These are phyloP conservation scores for Ogataea populi-albae DNA, from an alignment of 805 yeast genomes.

Conservation along the genomic window DNA sequence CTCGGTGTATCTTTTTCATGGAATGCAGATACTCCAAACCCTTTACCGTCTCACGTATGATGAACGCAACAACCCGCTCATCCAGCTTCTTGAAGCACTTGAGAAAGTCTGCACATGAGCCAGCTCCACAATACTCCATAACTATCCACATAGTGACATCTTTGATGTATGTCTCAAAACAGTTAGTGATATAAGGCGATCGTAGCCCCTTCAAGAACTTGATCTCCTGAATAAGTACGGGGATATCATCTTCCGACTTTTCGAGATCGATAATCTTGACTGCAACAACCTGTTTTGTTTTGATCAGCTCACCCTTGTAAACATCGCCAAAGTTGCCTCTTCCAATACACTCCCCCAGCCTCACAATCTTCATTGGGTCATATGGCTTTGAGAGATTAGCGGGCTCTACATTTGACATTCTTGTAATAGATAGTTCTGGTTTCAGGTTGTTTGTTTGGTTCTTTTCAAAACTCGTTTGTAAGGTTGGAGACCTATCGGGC, in stretches of 20 bases:
- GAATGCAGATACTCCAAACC: constrained; percentile 78
- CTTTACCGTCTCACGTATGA: constrained; percentile 58
- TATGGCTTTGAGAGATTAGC: constrained; percentile 6
- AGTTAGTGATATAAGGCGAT: constrained; percentile 65
- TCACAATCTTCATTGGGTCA: constrained; percentile 24
- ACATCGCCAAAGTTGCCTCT: constrained; percentile 88
- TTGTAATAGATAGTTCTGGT: too few species aligned
- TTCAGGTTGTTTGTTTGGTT: too few species aligned
- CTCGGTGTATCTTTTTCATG: constrained; percentile 80
- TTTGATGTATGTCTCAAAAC: constrained; percentile 58
- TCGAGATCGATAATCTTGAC: constrained; percentile 85
- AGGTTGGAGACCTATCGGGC: too few species aligned
- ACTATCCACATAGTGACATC: constrained; percentile 79
- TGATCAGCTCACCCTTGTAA: constrained; percentile 48
- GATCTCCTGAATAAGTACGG: constrained; percentile 71
- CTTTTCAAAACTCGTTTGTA: too few species aligned
- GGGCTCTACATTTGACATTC: too few species aligned
- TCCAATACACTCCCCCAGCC: constrained; percentile 61
- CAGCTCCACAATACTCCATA: constrained; percentile 96
- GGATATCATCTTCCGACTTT: constrained; percentile 71
- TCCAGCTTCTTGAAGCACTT: constrained; percentile 49
- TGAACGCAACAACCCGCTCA: constrained; percentile 60
- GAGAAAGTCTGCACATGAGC: constrained; percentile 79
- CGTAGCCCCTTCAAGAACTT: constrained; percentile 64
- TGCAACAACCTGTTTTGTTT: constrained; percentile 56